Base-by-base conservation (phyloP, 352 stramenopile species). In the Pythium coloratum region DNA sequence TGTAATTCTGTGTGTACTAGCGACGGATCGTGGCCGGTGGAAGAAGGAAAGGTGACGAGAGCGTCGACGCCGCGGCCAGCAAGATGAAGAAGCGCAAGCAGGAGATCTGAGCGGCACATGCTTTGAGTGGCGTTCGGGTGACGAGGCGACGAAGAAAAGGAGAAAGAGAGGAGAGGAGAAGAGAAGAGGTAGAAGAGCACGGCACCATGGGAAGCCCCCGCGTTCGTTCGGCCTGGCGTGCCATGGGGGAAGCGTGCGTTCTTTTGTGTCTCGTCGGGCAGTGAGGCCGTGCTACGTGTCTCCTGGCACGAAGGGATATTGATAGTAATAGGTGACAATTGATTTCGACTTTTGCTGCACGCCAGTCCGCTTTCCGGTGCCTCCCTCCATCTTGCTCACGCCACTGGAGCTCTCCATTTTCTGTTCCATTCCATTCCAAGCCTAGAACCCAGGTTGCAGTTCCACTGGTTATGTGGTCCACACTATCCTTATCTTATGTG, bases 1-100 rank as follows among this genome's bases (percentile, higher is more conserved):
- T 94, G 83, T 94, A 94, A 94, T 91, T 91, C 84, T 94, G 85
- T 91, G 73, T 91, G 82, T 94, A 77, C 81, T 89, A 94, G 86
- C 86, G 83, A 89, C 86, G 86, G 76, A 87, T 78, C 76, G 58
- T 83, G 67, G 80, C 81, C 69, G 78, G 82, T 69, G 67, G 77
- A 49, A 75, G 83, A 83, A 75, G 84, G 66, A 94, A 94, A 84
- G 81, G 81, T 33, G 82, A 88, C 62, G 83, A 83, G 38, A 76
- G 86, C 56, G 80, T 77, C 30, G 64, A 73, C 46, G 46, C 46
- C 57, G 62, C 79, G 56, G 78, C 72, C 46, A 66, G 70, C 63
- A 81, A 84, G 50, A 73, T 77, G 73, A 93, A 91, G 75, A 93
- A 93, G 77, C 81, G 85, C 55, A 93, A 89, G 73, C 85, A 91